Percentiles rank a stretch among this genome's conserved stretches.
phyloP scores from a whole-genome alignment of 768 basidiomycete species.

The Mycena olivaceomarginata region DNA sequence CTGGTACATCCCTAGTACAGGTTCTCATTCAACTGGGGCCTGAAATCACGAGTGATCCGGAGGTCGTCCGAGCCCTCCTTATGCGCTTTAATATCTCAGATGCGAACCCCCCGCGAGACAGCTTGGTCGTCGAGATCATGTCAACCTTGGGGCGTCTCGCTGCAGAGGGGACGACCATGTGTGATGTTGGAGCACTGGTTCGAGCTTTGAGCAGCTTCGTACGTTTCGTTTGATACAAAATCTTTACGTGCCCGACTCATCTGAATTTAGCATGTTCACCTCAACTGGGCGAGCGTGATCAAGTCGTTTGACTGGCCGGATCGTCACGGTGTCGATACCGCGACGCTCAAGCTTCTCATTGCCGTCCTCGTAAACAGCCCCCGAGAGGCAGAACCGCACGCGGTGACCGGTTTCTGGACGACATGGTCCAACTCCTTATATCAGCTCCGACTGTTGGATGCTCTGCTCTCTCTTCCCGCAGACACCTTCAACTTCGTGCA shows the following conservation, averaged over 20 bases:
- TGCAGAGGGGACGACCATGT: constrained; percentile 82
- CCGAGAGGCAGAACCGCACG: constrained; percentile 84
- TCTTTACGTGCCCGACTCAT: constrained; percentile 16
- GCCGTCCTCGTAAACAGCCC: constrained; percentile 91
- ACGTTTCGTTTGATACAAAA: constrained; percentile 56
- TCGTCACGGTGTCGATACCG: constrained; percentile 91
- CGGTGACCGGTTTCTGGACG: constrained; percentile 91
- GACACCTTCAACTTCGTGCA: constrained; percentile 96
- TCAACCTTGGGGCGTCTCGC: constrained; percentile 80
- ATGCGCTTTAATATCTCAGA: constrained; percentile 87
- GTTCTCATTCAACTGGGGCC: constrained; percentile 86
- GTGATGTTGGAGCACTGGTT: constrained; percentile 85
- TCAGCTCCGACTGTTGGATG: constrained; percentile 92
- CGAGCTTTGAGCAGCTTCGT: constrained; percentile 86
- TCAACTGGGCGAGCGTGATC: constrained; percentile 91
- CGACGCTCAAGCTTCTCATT: constrained; percentile 91
- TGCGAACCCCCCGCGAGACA: constrained; percentile 80
- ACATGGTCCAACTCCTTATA: constrained; percentile 90
- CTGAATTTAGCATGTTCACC: constrained; percentile 69
- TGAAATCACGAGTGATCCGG: constrained; percentile 85
- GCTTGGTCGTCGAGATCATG: constrained; percentile 83
- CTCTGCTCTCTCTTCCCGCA: constrained; percentile 89
- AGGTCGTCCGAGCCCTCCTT: constrained; percentile 81
- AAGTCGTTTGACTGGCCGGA: constrained; percentile 91
- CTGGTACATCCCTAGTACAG: constrained; percentile 84